phyloP scores from a whole-genome alignment of 257 asterid species.

The Solanum sejunctum region DNA sequence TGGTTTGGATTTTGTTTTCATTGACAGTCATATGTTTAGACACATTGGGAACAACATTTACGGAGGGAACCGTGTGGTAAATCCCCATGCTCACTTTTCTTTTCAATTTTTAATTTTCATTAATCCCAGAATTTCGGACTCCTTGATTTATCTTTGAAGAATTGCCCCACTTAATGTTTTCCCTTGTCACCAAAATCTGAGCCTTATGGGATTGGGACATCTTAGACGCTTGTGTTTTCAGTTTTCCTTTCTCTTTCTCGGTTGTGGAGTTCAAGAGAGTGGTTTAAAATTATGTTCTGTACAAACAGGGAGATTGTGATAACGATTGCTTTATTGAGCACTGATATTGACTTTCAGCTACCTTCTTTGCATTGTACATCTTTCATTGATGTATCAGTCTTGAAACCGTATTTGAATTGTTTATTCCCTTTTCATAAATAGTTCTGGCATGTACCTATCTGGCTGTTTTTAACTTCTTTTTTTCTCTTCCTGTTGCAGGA shows the following conservation, averaged over 20 bases:
- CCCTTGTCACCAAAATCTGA: background rate
- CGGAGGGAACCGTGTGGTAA: slow-evolving; percentile 75
- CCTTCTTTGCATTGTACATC: background rate
- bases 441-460: background rate
- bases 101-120: background rate
- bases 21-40: slow-evolving; percentile 55
- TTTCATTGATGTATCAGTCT: background rate
- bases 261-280: background rate
- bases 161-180: background rate
- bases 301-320: background rate
- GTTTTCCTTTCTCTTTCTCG: background rate
- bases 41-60: slow-evolving; percentile 54
- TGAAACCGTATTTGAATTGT: background rate
- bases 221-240: background rate
- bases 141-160: background rate
- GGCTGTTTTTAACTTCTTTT: background rate
- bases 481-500: slow-evolving; percentile 49
- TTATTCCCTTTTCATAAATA: background rate
- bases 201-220: background rate
- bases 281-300: background rate
- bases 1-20: slow-evolving; percentile 91
- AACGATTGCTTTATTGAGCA: background rate
- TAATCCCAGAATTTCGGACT: background rate
- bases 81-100: background rate
- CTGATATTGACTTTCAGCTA: background rate